These are phyloP conservation scores for Chlorella ohadii DNA, from an alignment of 139 green algal species.

Conservation along the genomic window DNA sequence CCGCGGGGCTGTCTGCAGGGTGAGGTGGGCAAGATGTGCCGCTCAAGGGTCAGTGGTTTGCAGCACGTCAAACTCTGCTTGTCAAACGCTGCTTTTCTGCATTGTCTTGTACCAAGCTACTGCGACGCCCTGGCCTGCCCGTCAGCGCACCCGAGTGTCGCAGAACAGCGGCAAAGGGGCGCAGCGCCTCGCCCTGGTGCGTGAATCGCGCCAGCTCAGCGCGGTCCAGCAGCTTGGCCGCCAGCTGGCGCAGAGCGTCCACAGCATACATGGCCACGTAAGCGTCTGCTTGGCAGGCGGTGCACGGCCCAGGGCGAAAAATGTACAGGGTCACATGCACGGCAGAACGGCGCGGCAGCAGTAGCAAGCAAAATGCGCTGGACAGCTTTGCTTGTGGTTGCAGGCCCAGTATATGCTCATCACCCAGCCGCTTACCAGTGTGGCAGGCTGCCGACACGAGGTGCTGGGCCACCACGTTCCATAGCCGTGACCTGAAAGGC, in stretches of 20 bases:
- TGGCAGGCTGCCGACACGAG: constrained; percentile 86
- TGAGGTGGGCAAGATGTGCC: no score
- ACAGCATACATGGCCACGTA: constrained; percentile 93
- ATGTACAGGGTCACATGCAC: no score
- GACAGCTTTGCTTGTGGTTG: no score
- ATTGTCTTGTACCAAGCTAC: no score
- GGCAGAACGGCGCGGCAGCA: no score
- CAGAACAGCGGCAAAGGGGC: constrained; percentile 97
- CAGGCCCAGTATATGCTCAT: no score
- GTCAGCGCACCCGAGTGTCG: constrained; percentile 57
- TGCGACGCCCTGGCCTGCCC: no score
- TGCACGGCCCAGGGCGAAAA: no score
- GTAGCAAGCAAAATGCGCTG: no score
- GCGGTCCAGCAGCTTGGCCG: constrained; percentile 93
- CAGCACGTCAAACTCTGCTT: no score
- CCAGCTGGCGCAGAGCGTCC: constrained; percentile 85
- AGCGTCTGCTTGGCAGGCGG: constrained; percentile 3
- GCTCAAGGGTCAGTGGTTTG: no score
- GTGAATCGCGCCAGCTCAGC: constrained; percentile 98
- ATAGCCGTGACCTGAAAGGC: constrained; percentile 74
- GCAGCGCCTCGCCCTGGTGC: constrained; percentile 95
- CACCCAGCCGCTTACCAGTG: constrained; percentile 57
- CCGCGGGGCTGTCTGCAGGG: constrained; percentile 74
- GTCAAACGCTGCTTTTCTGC: no score
- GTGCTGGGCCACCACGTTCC: constrained; percentile 80